These are phyloP conservation scores for Mucor indicus DNA, from an alignment of 371 early-diverging fungal species.

Conservation along the genomic window DNA sequence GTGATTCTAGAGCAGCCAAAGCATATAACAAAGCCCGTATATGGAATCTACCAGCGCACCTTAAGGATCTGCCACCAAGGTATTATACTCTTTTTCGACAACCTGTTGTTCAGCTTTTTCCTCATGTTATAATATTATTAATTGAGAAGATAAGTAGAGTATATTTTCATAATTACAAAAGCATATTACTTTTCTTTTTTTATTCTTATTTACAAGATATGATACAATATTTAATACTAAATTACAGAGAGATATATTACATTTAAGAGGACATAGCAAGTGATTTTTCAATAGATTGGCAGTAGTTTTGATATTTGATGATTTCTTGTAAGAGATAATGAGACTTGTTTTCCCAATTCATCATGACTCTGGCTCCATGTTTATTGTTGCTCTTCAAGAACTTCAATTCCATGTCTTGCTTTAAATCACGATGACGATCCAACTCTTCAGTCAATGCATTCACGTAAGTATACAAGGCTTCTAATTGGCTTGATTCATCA, in stretches of 20 bases:
- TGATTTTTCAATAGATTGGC: conserved; percentile 71
- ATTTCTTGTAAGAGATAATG: conserved; percentile 81
- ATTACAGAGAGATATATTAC: background rate
- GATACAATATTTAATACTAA: background rate
- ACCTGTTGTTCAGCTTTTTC: no score
- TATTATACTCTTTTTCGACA: no score
- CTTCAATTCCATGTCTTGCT: conserved; percentile 31
- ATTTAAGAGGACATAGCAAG: conserved; percentile 25
- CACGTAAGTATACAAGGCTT: conserved; percentile 29
- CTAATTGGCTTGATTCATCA: conserved; percentile 34
- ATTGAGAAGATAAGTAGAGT: no score
- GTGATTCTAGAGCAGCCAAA: no score
- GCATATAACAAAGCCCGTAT: no score
- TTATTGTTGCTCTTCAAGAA: conserved; percentile 51
- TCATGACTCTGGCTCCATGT: conserved; percentile 61
- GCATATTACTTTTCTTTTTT: no score
- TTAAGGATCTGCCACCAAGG: no score
- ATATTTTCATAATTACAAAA: no score
- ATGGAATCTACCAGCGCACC: no score
- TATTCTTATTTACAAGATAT: background rate
- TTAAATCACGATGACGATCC: conserved; percentile 41
- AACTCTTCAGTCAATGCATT: conserved; percentile 29
- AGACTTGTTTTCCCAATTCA: conserved; percentile 85
- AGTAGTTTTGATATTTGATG: conserved; percentile 86
- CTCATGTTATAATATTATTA: no score